Percentiles rank a stretch among this genome's conserved stretches.
Evolutionary conservation across 2,329 filamentous ascomycete species (phyloP).

Genomic region (Fonsecaea multimorphosa): DNA sequence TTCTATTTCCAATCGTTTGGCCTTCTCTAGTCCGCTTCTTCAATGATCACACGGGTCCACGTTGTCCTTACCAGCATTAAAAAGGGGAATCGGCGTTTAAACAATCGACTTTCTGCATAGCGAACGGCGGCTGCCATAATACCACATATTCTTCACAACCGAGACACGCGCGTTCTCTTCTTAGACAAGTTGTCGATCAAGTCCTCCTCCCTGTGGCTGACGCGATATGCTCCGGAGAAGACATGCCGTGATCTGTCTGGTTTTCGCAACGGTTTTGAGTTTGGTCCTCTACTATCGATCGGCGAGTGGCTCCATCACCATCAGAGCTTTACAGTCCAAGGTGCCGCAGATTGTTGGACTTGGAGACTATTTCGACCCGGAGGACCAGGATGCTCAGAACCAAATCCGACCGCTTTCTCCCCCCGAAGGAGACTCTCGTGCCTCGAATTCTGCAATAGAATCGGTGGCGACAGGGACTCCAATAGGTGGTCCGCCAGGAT

Average conservation of each 20-base stretch:
- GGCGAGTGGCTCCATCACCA: constrained; percentile 23
- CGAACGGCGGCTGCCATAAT: background rate
- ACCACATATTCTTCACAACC: background rate
- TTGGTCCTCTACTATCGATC: constrained; percentile 30
- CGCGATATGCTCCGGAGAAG: constrained; percentile 31
- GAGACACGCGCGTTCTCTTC: background rate
- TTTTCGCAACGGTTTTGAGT: constrained; percentile 21
- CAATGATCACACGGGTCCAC: background rate
- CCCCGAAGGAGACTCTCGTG: constrained; percentile 18
- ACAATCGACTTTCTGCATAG: background rate
- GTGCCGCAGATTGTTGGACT: constrained; percentile 48
- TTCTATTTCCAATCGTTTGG: constrained; percentile 5
- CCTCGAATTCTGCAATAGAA: constrained; percentile 5
- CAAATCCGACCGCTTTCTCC: background rate
- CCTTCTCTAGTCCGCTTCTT: background rate
- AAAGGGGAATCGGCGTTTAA: background rate
- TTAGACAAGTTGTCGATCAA: constrained; percentile 28
- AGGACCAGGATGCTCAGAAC: constrained; percentile 17
- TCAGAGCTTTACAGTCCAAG: constrained; percentile 26
- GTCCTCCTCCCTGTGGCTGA: constrained; percentile 19
- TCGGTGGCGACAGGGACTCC: background rate
- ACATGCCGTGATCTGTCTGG: constrained; percentile 27
- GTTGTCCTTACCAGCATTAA: background rate
- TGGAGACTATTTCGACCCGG: constrained; percentile 41
- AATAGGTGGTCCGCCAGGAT: constrained; percentile 50